Percentiles rank a stretch among this genome's conserved stretches.
phyloP scores from a whole-genome alignment of 2,329 filamentous ascomycete species.

The Aspergillus puulaauensis region DNA sequence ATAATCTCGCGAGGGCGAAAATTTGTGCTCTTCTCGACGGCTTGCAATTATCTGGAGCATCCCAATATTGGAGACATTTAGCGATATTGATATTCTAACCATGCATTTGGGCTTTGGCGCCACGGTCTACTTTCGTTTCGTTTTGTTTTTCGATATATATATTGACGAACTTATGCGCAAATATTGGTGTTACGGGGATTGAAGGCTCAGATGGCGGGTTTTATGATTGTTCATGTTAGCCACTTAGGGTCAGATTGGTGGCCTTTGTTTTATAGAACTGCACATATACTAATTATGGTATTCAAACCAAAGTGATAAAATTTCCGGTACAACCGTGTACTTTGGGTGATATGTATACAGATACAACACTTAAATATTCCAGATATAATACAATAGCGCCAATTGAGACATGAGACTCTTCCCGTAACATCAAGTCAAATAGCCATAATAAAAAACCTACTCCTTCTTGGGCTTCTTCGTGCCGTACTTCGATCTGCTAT shows the following conservation, averaged over 20 bases:
- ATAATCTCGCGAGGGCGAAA: neutral
- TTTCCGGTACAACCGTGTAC: neutral
- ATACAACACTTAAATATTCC: neutral
- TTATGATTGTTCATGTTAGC: neutral
- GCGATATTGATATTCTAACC: neutral
- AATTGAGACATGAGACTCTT: neutral
- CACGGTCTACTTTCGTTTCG: neutral
- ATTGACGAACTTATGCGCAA: neutral
- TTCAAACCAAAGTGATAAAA: neutral
- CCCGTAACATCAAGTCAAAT: neutral
- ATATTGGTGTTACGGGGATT: neutral
- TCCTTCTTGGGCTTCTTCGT: constrained; percentile 97
- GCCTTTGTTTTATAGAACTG: constrained; percentile 14
- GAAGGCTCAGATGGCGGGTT: neutral
- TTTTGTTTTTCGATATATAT: neutral
- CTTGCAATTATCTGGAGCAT: neutral
- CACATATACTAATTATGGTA: constrained; percentile 10
- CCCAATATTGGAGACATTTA: neutral
- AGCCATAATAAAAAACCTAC: constrained; percentile 21
- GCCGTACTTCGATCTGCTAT: constrained; percentile 91
- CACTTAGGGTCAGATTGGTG: neutral
- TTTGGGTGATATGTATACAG: constrained; percentile 7
- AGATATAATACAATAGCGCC: constrained; percentile 11
- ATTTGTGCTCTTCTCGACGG: neutral
- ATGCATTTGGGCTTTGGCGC: neutral